phyloP scores from a whole-genome alignment of 2,329 filamentous ascomycete genomes.

The Paramyrothecium sp. region DNA sequence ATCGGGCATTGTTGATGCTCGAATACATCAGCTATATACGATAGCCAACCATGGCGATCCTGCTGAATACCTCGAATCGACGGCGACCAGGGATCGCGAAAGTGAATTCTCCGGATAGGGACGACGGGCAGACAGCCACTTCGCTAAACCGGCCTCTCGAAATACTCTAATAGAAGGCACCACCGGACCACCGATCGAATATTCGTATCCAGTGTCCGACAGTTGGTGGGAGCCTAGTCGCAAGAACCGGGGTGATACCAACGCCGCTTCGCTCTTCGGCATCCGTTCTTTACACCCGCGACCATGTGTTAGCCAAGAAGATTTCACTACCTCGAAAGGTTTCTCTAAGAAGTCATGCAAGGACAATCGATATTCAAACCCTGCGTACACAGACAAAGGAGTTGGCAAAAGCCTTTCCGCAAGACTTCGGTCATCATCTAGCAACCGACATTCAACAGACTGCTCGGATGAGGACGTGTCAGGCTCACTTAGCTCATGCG shows the following conservation, averaged over 20 bases:
- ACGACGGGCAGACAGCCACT: slow-evolving; percentile 18
- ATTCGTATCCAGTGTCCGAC: slow-evolving; percentile 16
- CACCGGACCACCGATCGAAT: slow-evolving; percentile 13
- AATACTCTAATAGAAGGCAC: slow-evolving; percentile 17
- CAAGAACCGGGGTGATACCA: background rate
- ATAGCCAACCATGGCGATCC: slow-evolving; percentile 12
- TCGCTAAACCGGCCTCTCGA: slow-evolving; percentile 22
- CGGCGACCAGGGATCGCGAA: slow-evolving; percentile 17
- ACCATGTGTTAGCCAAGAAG: background rate
- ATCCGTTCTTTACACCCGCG: background rate
- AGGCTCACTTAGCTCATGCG: slow-evolving; percentile 29
- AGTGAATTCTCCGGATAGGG: slow-evolving; percentile 25
- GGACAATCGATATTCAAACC: too few species aligned
- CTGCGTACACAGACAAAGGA: background rate
- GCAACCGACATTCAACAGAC: slow-evolving; percentile 4
- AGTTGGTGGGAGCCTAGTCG: slow-evolving; percentile 9
- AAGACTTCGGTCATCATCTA: background rate
- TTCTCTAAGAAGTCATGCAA: too few species aligned
- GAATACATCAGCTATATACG: slow-evolving; percentile 24
- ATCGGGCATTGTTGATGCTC: slow-evolving; percentile 23
- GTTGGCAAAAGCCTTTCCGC: too few species aligned
- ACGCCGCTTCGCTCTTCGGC: background rate
- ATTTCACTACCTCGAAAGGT: background rate
- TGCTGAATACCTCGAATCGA: slow-evolving; percentile 4
- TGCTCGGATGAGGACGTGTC: slow-evolving; percentile 10